phyloP scores from a whole-genome alignment of 176 grass and related monocot species.

The Triticum timopheevii region DNA sequence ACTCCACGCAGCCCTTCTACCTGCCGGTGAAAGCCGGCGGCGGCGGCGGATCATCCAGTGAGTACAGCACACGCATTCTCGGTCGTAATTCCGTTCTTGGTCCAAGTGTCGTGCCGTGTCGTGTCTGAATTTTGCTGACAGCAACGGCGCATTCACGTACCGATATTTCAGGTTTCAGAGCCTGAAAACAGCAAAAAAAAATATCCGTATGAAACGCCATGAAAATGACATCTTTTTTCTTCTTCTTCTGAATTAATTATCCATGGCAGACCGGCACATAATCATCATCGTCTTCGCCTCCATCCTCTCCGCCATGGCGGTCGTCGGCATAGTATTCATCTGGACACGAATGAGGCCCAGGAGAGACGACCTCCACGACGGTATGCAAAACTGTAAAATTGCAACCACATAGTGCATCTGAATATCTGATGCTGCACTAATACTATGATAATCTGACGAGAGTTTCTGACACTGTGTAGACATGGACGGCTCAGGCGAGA shows the following conservation, averaged over 20 bases:
- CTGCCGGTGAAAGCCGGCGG: not conserved
- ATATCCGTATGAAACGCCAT: not conserved
- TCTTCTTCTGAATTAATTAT: not conserved
- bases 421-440: not conserved
- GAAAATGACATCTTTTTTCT: not conserved
- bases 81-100: not conserved
- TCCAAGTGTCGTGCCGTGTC: slow-evolving; percentile 3
- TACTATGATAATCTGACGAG: not conserved
- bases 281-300: slow-evolving; percentile 40
- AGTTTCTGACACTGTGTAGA: slow-evolving; percentile 20
- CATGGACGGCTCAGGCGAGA: slow-evolving; percentile 51
- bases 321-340: slow-evolving; percentile 43
- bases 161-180: not conserved
- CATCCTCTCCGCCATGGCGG: slow-evolving; percentile 25
- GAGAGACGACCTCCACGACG: slow-evolving; percentile 35
- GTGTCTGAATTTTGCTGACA: slow-evolving; percentile 38
- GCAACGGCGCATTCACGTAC: not conserved
- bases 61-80: not conserved
- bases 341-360: slow-evolving; percentile 44
- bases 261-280: slow-evolving; percentile 45
- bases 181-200: not conserved
- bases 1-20: slow-evolving; percentile 80
- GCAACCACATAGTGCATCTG: not conserved
- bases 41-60: slow-evolving; percentile 40
- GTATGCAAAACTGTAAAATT: slow-evolving; percentile 19